Conservation (phyloP, 768 basidiomycete genomes). For the Lactarius quietus region DNA sequence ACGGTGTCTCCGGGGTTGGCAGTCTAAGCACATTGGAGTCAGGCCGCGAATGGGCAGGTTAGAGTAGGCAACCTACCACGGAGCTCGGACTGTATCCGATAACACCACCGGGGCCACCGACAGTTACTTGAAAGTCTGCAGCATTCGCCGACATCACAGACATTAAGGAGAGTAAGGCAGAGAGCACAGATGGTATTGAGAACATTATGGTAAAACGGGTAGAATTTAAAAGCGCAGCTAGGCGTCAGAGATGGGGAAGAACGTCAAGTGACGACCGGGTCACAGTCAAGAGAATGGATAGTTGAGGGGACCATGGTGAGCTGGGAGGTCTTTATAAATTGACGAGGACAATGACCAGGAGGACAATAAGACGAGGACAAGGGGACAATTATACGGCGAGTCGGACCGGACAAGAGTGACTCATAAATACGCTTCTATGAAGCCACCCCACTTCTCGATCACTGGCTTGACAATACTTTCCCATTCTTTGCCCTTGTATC, state of each 20-base stretch:
- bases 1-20: slow-evolving; percentile 47
- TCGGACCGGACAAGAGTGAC: background rate
- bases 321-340: slow-evolving; percentile 12
- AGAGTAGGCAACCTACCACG: slow-evolving; percentile 29
- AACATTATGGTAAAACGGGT: slow-evolving; percentile 13
- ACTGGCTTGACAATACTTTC: slow-evolving; percentile 69
- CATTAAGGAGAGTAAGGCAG: slow-evolving; percentile 29
- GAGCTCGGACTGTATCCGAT: slow-evolving; percentile 40
- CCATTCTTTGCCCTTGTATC: slow-evolving; percentile 66
- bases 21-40: slow-evolving; percentile 33
- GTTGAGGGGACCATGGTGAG: background rate
- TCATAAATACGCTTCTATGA: slow-evolving; percentile 40
- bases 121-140: slow-evolving; percentile 43
- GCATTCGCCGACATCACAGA: slow-evolving; percentile 36
- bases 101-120: slow-evolving; percentile 43
- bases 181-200: slow-evolving; percentile 28
- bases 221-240: slow-evolving; percentile 4
- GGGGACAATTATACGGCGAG: background rate
- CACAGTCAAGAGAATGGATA: slow-evolving; percentile 13
- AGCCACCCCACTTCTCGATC: slow-evolving; percentile 73
- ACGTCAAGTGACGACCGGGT: slow-evolving; percentile 14
- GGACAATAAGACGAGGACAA: slow-evolving; percentile 9
- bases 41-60: background rate
- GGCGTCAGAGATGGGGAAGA: background rate
- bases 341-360: slow-evolving; percentile 9